phyloP scores from a whole-genome alignment of 345 rosid genomes.

The Angophora floribunda region DNA sequence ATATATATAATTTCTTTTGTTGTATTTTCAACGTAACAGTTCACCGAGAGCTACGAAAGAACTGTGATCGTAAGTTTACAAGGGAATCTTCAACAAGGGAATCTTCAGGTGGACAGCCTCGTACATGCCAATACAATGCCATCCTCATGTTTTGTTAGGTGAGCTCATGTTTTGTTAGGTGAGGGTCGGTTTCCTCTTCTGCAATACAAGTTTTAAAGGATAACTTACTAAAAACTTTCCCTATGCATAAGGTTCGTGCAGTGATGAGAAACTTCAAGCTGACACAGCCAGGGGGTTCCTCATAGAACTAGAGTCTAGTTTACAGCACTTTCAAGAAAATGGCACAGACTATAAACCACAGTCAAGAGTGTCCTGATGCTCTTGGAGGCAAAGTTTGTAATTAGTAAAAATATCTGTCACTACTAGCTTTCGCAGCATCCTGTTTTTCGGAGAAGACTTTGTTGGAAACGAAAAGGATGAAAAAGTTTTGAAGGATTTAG shows the following conservation, averaged over 20 bases:
- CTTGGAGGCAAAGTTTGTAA: not conserved
- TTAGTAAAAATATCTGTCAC: not conserved
- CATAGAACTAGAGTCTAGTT: not conserved
- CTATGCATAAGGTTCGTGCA: not conserved
- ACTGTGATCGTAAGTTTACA: not conserved
- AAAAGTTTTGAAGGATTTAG: no score
- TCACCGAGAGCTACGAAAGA: no score
- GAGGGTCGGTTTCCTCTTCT: conserved; percentile 85
- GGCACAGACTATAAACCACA: not conserved
- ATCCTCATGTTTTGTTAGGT: conserved; percentile 21
- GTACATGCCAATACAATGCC: not conserved
- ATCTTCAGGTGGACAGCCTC: not conserved
- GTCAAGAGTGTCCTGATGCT: not conserved
- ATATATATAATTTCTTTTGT: no score
- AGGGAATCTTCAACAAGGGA: not conserved
- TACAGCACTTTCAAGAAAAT: not conserved
- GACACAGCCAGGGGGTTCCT: not conserved
- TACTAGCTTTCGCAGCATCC: not conserved
- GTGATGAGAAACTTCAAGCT: not conserved
- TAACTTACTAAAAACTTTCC: not conserved
- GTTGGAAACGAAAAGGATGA: no score
- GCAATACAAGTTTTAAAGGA: conserved; percentile 4
- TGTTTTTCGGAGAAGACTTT: not conserved
- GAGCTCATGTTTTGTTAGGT: conserved; percentile 26
- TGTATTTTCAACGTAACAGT: no score